Conservation (phyloP, 1,284 basidiomycete species). For the Phylloboletellus chloephorus region DNA sequence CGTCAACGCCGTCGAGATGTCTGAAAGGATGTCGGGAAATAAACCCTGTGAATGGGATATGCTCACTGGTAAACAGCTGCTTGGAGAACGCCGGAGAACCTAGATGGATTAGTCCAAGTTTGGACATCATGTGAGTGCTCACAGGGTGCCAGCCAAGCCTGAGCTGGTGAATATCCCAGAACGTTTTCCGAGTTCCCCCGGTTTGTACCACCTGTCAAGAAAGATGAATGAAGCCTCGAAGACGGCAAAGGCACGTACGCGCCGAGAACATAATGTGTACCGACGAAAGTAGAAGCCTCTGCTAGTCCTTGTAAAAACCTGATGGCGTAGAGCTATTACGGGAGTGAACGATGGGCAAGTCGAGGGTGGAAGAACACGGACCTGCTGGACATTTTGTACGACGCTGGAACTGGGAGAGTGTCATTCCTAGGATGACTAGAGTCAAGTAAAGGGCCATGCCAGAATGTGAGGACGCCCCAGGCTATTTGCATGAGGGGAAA, state of each 20-base stretch:
- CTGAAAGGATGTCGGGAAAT: slow-evolving; percentile 18
- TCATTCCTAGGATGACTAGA: background rate
- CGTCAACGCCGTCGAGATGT: slow-evolving; percentile 52
- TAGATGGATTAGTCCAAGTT: slow-evolving; percentile 22
- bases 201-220: slow-evolving; percentile 59
- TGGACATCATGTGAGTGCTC: slow-evolving; percentile 15
- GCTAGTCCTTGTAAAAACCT: slow-evolving; percentile 71
- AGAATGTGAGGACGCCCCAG: slow-evolving; percentile 62
- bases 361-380: slow-evolving; percentile 12
- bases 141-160: slow-evolving; percentile 62
- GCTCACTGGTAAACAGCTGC: slow-evolving; percentile 55
- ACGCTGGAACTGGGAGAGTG: slow-evolving; percentile 44
- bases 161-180: slow-evolving; percentile 69
- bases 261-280: slow-evolving; percentile 70
- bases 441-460: slow-evolving; percentile 33
- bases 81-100: slow-evolving; percentile 70
- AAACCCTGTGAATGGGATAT: background rate
- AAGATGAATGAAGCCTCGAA: background rate
- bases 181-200: slow-evolving; percentile 62
- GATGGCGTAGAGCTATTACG: slow-evolving; percentile 57
- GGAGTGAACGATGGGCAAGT: slow-evolving; percentile 9
- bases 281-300: slow-evolving; percentile 70
- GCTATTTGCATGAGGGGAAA: slow-evolving; percentile 59
- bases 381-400: slow-evolving; percentile 53
- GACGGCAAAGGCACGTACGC: slow-evolving; percentile 38